A percentile compares a stretch with the other conserved stretches of the same genome.
phyloP scores from a whole-genome alignment of 441 rosid species.

The Euphorbia schlechtendalii region DNA sequence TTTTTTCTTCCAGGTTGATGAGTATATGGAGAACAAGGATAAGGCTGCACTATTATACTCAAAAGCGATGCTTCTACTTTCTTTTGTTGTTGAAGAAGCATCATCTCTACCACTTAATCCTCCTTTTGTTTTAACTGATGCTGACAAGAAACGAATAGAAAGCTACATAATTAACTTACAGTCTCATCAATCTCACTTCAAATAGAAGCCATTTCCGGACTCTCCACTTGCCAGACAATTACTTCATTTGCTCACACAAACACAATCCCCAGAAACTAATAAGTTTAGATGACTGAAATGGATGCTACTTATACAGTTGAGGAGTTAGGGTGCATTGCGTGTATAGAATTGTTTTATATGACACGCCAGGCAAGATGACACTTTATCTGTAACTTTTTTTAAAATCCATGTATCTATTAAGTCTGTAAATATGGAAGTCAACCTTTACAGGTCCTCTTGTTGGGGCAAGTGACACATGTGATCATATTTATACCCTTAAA shows the following conservation, averaged over 20 bases:
- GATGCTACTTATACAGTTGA: conserved; percentile 3
- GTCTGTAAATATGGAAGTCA: conserved; percentile 14
- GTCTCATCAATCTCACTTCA: conserved; percentile 47
- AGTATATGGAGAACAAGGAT: conserved; percentile 46
- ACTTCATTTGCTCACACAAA: conserved; percentile 1
- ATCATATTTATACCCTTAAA: too few relatives aligned
- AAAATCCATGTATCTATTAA: too few relatives aligned
- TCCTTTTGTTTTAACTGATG: conserved; percentile 45
- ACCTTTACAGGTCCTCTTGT: too few relatives aligned
- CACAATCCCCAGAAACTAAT: conserved; percentile 12
- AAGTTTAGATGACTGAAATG: conserved; percentile 16
- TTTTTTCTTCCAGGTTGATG: conserved; percentile 45
- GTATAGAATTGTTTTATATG: not conserved
- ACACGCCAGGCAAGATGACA: not conserved
- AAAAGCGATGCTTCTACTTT: conserved; percentile 64
- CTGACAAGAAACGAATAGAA: conserved; percentile 45
- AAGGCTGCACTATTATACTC: conserved; percentile 52
- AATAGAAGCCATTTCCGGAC: conserved; percentile 15
- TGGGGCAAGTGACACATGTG: not conserved
- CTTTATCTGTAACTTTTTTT: too few relatives aligned
- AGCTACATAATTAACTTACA: conserved; percentile 51
- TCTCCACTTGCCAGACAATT: conserved; percentile 1
- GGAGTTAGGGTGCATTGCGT: conserved; percentile 4
- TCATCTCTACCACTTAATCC: conserved; percentile 49
- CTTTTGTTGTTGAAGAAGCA: conserved; percentile 67